Evolutionary conservation across 2,329 filamentous ascomycete genomes (phyloP), one percentile per base, ranked within the genome.

Genomic region (Sphaceloma murrayae): DNA sequence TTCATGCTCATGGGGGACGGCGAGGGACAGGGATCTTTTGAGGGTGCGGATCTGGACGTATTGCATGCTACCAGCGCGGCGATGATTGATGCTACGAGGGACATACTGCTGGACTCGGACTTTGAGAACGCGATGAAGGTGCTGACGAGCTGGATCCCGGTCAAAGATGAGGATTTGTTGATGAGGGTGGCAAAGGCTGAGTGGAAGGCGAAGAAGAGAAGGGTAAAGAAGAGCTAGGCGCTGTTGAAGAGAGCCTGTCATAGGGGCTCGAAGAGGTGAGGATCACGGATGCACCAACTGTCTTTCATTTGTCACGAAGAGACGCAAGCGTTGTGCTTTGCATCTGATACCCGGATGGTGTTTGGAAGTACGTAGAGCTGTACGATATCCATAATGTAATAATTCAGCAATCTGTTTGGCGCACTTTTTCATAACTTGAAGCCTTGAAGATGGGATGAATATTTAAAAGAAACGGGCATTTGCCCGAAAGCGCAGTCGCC

Each of bases 61-160:
- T 68, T 98, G 40, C 91, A 98, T 62, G 89, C 91, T 8, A 83
- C 87, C 4, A 84, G 83, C 49, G 84, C 88, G 2, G 89, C 91
- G 2, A 72, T 98, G 19, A 88, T 96, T 36, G 86, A 94, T 60
- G 88, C 86, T 13, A 84, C 91, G 52, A 74, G 85, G 27, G 85
- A 94, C 50, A 85, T 94, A 42, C 71, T 98, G 22, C 69, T 95
- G 4, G 87, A 93, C 56, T 86, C 85, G 13, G 91, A 98, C 60
- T 98, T 96, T 62, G 91, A 98, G 62, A 94, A 93, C 57, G 84
- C 84, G 34, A 98, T 98, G 91, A 96, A 95, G 67, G 83, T 88
- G 5, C 70, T 98, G 50, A 96, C 91, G 21, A 87, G 83, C 46
- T 94, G 85, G 78, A 82, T 96, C 33, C 87, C 89, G 14, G 82